A percentile compares a stretch with the other conserved stretches of the same genome.
These are phyloP conservation scores for Fusarium sp. DNA, from an alignment of 2,329 filamentous ascomycete genomes.

Conservation along the genomic window DNA sequence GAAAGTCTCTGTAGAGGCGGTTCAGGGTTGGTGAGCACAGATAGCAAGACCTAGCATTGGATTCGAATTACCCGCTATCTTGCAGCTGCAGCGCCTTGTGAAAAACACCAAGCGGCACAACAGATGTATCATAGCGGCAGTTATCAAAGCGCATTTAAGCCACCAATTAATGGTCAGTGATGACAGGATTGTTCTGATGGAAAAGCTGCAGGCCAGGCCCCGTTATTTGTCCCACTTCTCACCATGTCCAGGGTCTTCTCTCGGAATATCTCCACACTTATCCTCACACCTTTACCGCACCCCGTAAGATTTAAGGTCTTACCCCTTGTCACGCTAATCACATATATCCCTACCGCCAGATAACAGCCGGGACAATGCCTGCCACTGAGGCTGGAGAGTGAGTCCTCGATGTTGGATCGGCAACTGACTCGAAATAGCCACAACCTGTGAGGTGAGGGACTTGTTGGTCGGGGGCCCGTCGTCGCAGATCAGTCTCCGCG, in stretches of 20 bases:
- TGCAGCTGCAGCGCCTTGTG: not conserved
- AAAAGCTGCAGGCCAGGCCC: not conserved
- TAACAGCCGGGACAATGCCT: conserved; percentile 5
- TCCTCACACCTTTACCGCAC: not conserved
- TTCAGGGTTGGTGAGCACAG: conserved; percentile 30
- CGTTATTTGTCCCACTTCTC: conserved; percentile 3
- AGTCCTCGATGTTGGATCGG: not conserved
- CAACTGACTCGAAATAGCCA: not conserved
- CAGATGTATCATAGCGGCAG: not conserved
- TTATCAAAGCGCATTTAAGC: not conserved
- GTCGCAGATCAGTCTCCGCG: conserved; percentile 7
- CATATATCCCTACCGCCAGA: not conserved
- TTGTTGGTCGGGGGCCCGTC: conserved; percentile 13
- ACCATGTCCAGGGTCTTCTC: not conserved
- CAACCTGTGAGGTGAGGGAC: conserved; percentile 1
- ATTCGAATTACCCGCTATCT: not conserved
- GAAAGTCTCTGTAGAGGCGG: conserved; percentile 6
- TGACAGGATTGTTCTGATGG: not conserved
- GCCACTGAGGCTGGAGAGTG: not conserved
- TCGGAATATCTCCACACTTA: not conserved
- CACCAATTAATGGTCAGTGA: not conserved
- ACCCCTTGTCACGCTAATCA: not conserved
- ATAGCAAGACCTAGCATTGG: not conserved
- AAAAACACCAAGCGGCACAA: not conserved
- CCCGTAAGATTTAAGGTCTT: conserved; percentile 24